Conservation (phyloP, 148 eudicot species). For the Cornus kousa region DNA sequence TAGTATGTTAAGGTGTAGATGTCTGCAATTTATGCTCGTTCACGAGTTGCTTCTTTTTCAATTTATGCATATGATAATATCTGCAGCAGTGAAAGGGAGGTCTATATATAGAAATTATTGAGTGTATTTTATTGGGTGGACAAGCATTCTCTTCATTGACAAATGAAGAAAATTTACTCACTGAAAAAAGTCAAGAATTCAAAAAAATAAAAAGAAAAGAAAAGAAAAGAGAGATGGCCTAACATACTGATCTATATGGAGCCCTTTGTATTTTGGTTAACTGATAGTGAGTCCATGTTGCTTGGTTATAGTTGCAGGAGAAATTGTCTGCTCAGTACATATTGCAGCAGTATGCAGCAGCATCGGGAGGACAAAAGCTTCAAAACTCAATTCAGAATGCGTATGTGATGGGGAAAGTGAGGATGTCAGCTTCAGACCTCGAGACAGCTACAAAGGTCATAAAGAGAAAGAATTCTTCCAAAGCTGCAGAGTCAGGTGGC, state of each 20-base stretch:
- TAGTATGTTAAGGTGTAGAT: neutral
- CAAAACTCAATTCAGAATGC: slow-evolving; percentile 67
- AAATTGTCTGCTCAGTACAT: slow-evolving; percentile 88
- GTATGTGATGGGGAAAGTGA: slow-evolving; percentile 82
- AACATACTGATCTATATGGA: neutral
- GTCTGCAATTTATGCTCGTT: neutral
- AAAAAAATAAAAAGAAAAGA: neutral
- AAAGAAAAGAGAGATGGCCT: neutral
- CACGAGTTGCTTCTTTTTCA: neutral
- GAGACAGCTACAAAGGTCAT: slow-evolving; percentile 86
- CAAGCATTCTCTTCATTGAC: neutral
- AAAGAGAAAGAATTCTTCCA: slow-evolving; percentile 64
- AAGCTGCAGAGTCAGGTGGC: slow-evolving; percentile 76
- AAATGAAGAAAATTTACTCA: neutral
- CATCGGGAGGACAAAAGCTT: slow-evolving; percentile 74
- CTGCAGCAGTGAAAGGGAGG: neutral
- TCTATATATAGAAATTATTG: neutral
- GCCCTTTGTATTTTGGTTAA: neutral
- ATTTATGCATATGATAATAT: neutral
- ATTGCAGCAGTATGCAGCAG: slow-evolving; percentile 84
- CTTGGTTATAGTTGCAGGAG: slow-evolving; percentile 44
- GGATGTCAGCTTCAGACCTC: slow-evolving; percentile 75
- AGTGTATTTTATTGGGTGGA: slow-evolving; percentile 2
- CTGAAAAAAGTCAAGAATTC: neutral
- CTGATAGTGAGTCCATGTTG: neutral